Evolutionary conservation across 2,329 filamentous ascomycete genomes (phyloP).

Genomic region (Arthrobotrys pseudoclavata): DNA sequence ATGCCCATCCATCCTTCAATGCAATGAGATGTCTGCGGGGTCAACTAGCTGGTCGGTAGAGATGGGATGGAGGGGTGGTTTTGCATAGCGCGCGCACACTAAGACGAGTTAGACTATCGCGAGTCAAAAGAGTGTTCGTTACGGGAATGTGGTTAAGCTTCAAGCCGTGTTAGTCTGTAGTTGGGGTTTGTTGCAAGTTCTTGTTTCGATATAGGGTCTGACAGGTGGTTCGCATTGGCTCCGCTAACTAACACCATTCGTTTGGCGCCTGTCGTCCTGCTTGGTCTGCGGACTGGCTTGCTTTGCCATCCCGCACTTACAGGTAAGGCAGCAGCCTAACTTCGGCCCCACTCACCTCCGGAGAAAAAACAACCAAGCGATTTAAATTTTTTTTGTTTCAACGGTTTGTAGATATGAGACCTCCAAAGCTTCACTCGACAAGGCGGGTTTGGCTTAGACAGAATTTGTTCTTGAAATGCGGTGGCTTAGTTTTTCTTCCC

Average conservation of each 20-base stretch:
- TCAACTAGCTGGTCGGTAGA: constrained; percentile 18
- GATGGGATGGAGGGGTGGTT: constrained; percentile 48
- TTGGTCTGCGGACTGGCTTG: constrained; percentile 30
- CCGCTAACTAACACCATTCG: constrained; percentile 19
- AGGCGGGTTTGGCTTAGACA: constrained; percentile 30
- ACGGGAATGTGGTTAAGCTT: constrained; percentile 29
- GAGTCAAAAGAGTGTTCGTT: constrained; percentile 34
- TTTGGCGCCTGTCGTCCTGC: constrained; percentile 44
- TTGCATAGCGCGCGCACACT: constrained; percentile 33
- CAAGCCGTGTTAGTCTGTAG: constrained; percentile 24
- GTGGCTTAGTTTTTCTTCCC: constrained; percentile 27
- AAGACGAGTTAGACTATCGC: constrained; percentile 21
- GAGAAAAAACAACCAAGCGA: constrained; percentile 46
- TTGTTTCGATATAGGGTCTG: constrained; percentile 28
- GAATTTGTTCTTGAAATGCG: constrained; percentile 30
- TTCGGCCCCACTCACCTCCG: constrained; percentile 58
- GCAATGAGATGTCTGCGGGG: constrained; percentile 49
- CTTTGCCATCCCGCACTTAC: constrained; percentile 60
- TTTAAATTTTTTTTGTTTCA: constrained; percentile 17
- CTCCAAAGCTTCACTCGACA: constrained; percentile 43
- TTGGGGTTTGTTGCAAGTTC: constrained; percentile 38
- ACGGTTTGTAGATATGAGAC: constrained; percentile 41
- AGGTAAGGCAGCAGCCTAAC: constrained; percentile 60
- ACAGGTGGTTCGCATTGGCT: constrained; percentile 15
- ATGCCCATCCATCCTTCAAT: constrained; percentile 19